phyloP scores from a whole-genome alignment of 1,139 yeast species.

The Lodderomyces jiufengensis region DNA sequence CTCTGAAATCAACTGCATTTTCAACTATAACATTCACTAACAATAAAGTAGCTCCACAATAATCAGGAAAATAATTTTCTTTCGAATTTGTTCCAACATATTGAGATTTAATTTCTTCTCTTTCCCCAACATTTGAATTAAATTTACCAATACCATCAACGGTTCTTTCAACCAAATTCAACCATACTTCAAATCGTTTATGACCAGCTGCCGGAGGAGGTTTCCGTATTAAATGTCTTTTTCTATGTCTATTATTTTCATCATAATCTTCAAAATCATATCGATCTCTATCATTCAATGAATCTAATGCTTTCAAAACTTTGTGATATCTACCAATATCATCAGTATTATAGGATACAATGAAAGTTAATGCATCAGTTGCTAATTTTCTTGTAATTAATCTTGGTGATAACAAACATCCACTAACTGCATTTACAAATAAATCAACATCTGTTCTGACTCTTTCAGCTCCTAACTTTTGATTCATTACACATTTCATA shows the following conservation, averaged over 20 bases:
- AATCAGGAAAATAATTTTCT: conserved; percentile 75
- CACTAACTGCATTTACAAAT: conserved; percentile 42
- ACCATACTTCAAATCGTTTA: conserved; percentile 82
- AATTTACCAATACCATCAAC: conserved; percentile 81
- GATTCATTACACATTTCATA: conserved; percentile 48
- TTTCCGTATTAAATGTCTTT: conserved; percentile 34
- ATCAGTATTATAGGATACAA: conserved; percentile 40
- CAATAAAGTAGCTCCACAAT: conserved; percentile 73
- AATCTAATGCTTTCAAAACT: conserved; percentile 61
- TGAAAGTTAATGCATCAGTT: conserved; percentile 64
- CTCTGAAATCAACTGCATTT: conserved; percentile 61
- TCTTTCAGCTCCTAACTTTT: conserved; percentile 41
- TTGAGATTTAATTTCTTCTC: conserved; percentile 70
- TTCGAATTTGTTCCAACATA: conserved; percentile 25
- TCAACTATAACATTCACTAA: conserved; percentile 70
- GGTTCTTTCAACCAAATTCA: conserved; percentile 66
- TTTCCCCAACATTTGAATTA: conserved; percentile 90
- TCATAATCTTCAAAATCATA: conserved; percentile 41
- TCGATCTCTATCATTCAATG: conserved; percentile 56
- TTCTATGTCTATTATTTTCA: conserved; percentile 6
- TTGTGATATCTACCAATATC: conserved; percentile 54
- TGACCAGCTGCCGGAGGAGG: conserved; percentile 38
- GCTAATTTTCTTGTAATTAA: conserved; percentile 75
- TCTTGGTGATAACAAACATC: conserved; percentile 52
- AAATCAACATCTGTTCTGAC: conserved; percentile 40